Evolutionary conservation across 2,329 filamentous ascomycete species (phyloP), one percentile per base, ranked within the genome.

Genomic region (Fusarium annulatum): DNA sequence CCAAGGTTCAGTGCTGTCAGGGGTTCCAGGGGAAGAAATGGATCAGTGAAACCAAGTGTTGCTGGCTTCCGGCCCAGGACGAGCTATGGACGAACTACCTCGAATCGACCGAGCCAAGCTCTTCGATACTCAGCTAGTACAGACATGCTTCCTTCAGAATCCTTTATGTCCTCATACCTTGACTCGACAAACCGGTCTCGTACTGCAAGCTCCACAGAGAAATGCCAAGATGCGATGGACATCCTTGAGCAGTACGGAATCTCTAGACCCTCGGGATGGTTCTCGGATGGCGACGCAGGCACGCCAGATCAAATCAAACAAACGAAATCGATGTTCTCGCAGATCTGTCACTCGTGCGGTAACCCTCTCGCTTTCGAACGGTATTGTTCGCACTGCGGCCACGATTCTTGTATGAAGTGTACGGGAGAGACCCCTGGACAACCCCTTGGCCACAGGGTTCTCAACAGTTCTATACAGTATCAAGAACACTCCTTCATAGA

Each of bases 271-370:
- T 77, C 81, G 36, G 84, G 85, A 57, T 86, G 84, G 85, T 79
- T 86, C 48, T 85, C 84, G 59, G 84, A 86, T 43, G 81, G 82
- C n/a, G 81, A 81, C 9, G 61, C 56, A 18, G 59, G 41, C 14
- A 56, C 55, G 14, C 52, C 45, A 39, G 65, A 70, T 60, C 48
- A 65, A 66, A 42, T 52, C 48, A 59, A 59, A 11, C 64, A 66
- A 30, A 38, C 30, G 10, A 53, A 45, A 33, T 28, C 67, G 49
- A 81, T 79, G 64, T 74, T 77, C 48, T 75, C 78, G 45, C 84
- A 82, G 59, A 78, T 85, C 33, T 90, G 88, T 67, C 88, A 89
- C 72, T 79, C 86, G 15, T 90, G 88, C 72, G 84, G 84, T 18
- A 81, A 83, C 49, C 80, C 79, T 45, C 82, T 85, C 42, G 80